Base-by-base conservation (phyloP, 768 basidiomycete species). In the Cystobasidium onofrii region DNA sequence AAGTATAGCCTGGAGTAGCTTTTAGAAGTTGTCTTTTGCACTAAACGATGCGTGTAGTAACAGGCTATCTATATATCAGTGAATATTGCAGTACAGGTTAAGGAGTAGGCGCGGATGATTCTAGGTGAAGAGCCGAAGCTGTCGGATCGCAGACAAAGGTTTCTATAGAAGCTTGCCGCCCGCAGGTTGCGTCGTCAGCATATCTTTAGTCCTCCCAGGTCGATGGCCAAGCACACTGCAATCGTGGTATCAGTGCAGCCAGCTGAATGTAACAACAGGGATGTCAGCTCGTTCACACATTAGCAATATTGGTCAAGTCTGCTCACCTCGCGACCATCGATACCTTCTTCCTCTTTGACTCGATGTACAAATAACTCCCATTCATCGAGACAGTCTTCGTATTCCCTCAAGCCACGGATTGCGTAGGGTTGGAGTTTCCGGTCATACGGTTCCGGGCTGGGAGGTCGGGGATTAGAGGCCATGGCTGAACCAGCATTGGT, bases 381-480 rank as follows among this genome's bases (percentile, higher is more conserved):
- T 67, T 77, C 78, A 41, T 67, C 75, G 17, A 77, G 66, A 20
- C 75, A 73, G 29, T 78, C 77, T 70, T 81, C 80, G 33, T 79
- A 76, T 50, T 81, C 80, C 15, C 75, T 44, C 31, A 81, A 66
- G 0, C 78, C 76, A 7, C 77, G 52, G 0, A 78, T 44, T 0
- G 80, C 80, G 55, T 81, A 81, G 1, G 77, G 77, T 46, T 81
- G 80, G 0, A 79, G 66, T 46, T 64, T 75, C 72, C 71, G 73
- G 31, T 78, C 78, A 73, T 81, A 81, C 1, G 75, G 74, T 27
- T 36, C 55, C 71, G 73, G 23, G 23, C 34, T 2, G n/a, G 65
- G 55, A 15, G 69, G 18, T 39, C 54, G 29, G 34, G 9, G 23
- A 52, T 13, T 46, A n/a, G 52, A 36, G 9, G 25, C 17, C 6